phyloP scores from a whole-genome alignment of 176 grass and related monocot genomes.

The Lolium rigidum region DNA sequence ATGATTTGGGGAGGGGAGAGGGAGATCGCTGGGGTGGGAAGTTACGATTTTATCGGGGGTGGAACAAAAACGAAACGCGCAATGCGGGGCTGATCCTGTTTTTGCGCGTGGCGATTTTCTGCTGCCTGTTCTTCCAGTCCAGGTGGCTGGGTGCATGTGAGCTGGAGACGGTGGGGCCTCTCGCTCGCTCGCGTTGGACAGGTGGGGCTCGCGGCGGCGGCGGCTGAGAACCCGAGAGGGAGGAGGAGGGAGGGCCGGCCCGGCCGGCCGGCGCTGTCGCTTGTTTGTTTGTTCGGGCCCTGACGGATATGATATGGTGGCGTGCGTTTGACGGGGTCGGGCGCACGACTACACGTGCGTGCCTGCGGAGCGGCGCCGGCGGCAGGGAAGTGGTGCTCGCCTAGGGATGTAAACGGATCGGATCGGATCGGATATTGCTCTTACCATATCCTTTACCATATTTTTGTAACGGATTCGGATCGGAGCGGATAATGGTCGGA shows the following conservation, averaged over 20 bases:
- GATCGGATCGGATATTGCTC: too few relatives aligned
- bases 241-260: conserved; percentile 50
- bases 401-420: too few relatives aligned
- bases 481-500: too few relatives aligned
- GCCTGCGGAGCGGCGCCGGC: neutral
- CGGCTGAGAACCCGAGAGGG: conserved; percentile 57
- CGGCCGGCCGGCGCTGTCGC: neutral
- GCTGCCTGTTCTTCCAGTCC: neutral
- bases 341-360: neutral
- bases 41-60: conserved; percentile 37
- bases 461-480: too few relatives aligned
- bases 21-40: neutral
- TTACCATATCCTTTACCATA: too few relatives aligned
- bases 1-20: neutral
- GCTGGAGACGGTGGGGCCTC: neutral
- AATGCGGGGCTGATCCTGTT: conserved; percentile 27
- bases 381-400: neutral
- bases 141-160: neutral
- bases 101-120: conserved; percentile 1
- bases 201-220: conserved; percentile 3
- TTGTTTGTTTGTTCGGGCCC: conserved; percentile 10
- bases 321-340: conserved; percentile 39
- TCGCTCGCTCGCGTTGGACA: neutral
- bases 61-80: neutral
- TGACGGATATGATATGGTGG: neutral